Conservation (phyloP, 495 filamentous ascomycete genomes). For the Hypoxylon perforatum region DNA sequence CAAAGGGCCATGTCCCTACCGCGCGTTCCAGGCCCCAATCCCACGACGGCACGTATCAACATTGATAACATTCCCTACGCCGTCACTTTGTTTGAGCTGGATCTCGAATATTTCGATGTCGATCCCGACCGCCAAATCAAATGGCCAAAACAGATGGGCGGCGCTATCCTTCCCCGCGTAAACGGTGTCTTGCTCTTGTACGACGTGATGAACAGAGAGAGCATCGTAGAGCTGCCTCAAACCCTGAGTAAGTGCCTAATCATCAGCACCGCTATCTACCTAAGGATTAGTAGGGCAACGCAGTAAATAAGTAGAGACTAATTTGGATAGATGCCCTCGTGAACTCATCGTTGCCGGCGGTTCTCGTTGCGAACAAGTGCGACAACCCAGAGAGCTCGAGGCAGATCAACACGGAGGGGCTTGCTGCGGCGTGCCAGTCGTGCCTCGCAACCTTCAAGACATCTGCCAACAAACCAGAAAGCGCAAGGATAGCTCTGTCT, state of each 20-base stretch:
- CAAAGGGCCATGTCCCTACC: slow-evolving; percentile 79
- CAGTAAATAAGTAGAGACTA: slow-evolving; percentile 22
- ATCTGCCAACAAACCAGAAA: slow-evolving; percentile 74
- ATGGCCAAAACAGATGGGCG: slow-evolving; percentile 81
- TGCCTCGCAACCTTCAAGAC: slow-evolving; percentile 78
- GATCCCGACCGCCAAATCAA: slow-evolving; percentile 72
- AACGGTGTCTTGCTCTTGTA: slow-evolving; percentile 88
- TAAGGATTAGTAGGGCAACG: slow-evolving; percentile 20
- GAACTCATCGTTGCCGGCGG: slow-evolving; percentile 73
- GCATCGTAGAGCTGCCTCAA: slow-evolving; percentile 72
- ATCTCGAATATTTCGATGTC: slow-evolving; percentile 73
- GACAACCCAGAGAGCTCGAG: slow-evolving; percentile 71
- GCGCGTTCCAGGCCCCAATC: slow-evolving; percentile 62
- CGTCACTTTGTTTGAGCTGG: slow-evolving; percentile 84
- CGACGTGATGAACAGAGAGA: slow-evolving; percentile 81
- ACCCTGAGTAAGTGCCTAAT: slow-evolving; percentile 76
- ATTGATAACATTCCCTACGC: slow-evolving; percentile 80
- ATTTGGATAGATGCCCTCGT: slow-evolving; percentile 70
- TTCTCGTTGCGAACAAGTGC: slow-evolving; percentile 87
- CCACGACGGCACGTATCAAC: slow-evolving; percentile 74
- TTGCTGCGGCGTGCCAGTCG: slow-evolving; percentile 69
- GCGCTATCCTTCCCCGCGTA: slow-evolving; percentile 73
- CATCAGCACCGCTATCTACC: slow-evolving; percentile 1
- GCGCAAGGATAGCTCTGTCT: slow-evolving; percentile 80
- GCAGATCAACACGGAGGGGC: slow-evolving; percentile 67